Percentiles rank a stretch among this genome's conserved stretches.
Conservation (phyloP, 257 asterid species). For the Solanum clarkiae region DNA sequence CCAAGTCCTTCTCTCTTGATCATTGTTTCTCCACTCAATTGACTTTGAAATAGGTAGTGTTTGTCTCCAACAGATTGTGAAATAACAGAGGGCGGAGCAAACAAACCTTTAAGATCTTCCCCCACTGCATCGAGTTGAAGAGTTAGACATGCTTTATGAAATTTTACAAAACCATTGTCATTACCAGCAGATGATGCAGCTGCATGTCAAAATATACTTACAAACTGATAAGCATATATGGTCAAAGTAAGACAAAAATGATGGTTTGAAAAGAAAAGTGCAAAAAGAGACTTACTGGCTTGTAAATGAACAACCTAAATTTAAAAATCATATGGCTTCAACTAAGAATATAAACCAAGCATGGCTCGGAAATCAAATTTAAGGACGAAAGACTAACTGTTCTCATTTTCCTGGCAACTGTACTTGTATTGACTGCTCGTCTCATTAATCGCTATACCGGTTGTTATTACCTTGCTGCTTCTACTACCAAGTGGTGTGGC, state of each 20-base stretch:
- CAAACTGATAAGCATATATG: not conserved
- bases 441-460: not conserved
- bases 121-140: not conserved
- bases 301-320: not conserved
- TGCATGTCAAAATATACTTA: not conserved
- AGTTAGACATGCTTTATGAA: not conserved
- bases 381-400: not conserved
- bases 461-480: not conserved
- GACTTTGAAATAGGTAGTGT: not conserved
- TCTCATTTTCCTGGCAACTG: not conserved
- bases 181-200: not conserved
- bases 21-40: not conserved
- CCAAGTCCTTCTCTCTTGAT: not conserved
- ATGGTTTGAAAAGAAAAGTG: not conserved
- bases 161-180: not conserved
- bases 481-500: slow-evolving; percentile 2
- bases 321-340: not conserved
- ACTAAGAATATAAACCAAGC: not conserved
- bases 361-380: not conserved
- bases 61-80: not conserved
- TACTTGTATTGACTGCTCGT: slow-evolving; percentile 1
- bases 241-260: not conserved
- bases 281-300: not conserved
- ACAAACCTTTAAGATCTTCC: not conserved
- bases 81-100: not conserved